A percentile compares a stretch with the other conserved stretches of the same genome.
Conservation (phyloP, 2,329 filamentous ascomycete species). For the Aspergillus quadricinctus region DNA sequence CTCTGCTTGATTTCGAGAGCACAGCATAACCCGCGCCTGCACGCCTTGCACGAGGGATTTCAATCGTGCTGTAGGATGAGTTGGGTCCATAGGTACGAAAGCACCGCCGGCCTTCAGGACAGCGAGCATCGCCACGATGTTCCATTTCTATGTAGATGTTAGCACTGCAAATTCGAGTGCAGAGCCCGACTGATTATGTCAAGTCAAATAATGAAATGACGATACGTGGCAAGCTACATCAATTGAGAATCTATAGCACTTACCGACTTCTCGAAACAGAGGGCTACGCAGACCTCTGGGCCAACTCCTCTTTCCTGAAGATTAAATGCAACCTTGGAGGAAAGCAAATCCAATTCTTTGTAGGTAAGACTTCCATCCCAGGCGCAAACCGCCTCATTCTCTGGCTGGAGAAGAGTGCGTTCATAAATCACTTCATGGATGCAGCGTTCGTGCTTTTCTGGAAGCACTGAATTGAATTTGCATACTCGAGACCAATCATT, state of each 20-base stretch:
- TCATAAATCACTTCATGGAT: constrained; percentile 36
- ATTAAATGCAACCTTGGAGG: constrained; percentile 33
- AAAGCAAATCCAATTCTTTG: constrained; percentile 34
- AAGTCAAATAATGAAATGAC: background rate
- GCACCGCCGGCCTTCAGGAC: constrained; percentile 42
- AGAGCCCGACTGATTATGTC: background rate
- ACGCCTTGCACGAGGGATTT: constrained; percentile 31
- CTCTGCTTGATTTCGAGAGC: constrained; percentile 24
- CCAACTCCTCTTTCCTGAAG: constrained; percentile 39
- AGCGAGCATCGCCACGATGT: constrained; percentile 38
- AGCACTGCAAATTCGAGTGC: constrained; percentile 3
- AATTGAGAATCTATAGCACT: constrained; percentile 8
- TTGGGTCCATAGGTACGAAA: constrained; percentile 40
- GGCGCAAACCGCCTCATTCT: constrained; percentile 32
- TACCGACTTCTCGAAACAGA: constrained; percentile 43
- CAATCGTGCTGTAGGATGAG: constrained; percentile 35
- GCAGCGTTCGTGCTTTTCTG: constrained; percentile 37
- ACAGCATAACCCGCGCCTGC: constrained; percentile 30
- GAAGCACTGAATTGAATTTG: constrained; percentile 48
- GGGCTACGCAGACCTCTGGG: constrained; percentile 32
- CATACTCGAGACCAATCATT: constrained; percentile 53
- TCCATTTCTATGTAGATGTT: constrained; percentile 34
- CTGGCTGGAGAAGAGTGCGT: constrained; percentile 31
- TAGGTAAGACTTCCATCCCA: constrained; percentile 41
- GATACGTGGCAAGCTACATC: background rate